Base-by-base conservation (phyloP, 441 rosid genomes). In the Kokia cookei region DNA sequence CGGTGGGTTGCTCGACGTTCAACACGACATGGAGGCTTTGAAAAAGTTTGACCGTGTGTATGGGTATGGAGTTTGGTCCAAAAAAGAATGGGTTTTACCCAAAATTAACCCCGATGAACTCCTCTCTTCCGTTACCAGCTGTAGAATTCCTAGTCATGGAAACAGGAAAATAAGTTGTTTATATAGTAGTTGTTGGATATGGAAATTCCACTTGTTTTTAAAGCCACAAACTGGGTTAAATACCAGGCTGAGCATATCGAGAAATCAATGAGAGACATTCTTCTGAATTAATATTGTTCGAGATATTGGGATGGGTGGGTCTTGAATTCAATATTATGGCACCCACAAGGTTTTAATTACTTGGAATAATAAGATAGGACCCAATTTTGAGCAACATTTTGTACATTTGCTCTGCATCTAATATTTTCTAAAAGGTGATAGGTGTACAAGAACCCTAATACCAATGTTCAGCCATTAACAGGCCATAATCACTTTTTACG, bases 381-480 rank as follows among this genome's bases (percentile, higher is more conserved):
- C 47, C 66, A 35, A 15, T 17, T 8, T 37, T n/a, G 26, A 10
- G 32, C 29, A 37, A 14, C 10, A 42, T 40, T 2, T 43, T 9
- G 40, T 2, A 65, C 54, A 65, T 65, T 63, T 45, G 8, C 5
- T 45, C 19, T 22, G 19, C 17, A 43, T 19, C 22, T 19, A 0
- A 19, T 19, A 32, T 32, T 22, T 22, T 17, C 26, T 53, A 69
- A 69, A 69, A 10, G 61, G 17, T 53, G 32, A 69, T 27, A 37
- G 14, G 40, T 69, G 13, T 27, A 32, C 10, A 68, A 45, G 37
- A 57, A 58, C 35, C 24, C 59, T 17, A 45, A 54, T 67, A 65
- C 65, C 65, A 26, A 3, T 58, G 66, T 67, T 69, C 78, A 55
- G 78, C 74, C 78, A 69, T 65, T 62, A 54, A 40, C 45, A 53